These are phyloP conservation scores for Chernovozyma aurita DNA, from an alignment of 1,139 yeast genomes.

Conservation along the genomic window DNA sequence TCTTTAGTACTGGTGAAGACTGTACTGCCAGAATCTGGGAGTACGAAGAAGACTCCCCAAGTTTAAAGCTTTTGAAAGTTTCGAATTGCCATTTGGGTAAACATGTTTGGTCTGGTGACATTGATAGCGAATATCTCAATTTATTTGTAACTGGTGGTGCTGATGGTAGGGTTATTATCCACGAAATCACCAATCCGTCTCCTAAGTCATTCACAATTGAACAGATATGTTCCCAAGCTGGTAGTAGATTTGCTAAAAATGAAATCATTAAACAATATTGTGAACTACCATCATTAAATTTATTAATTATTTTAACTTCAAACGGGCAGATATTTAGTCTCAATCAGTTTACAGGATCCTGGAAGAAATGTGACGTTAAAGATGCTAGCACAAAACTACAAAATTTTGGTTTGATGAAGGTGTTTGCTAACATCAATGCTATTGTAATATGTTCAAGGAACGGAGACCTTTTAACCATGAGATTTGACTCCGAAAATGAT, in stretches of 20 bases:
- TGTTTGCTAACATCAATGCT: conserved; percentile 34
- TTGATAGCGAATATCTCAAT: conserved; percentile 34
- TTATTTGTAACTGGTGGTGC: conserved; percentile 81
- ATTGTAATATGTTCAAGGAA: conserved; percentile 48
- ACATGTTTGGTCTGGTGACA: conserved; percentile 81
- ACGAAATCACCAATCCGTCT: conserved; percentile 28
- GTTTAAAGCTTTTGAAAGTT: conserved; percentile 18
- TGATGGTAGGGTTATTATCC: conserved; percentile 72
- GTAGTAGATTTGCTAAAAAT: conserved; percentile 28
- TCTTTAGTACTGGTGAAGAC: conserved; percentile 80
- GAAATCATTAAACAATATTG: conserved; percentile 64
- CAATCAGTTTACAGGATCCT: conserved; percentile 13
- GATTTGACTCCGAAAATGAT: conserved; percentile 22
- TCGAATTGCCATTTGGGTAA: conserved; percentile 71
- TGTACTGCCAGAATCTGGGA: conserved; percentile 84
- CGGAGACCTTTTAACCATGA: conserved; percentile 48
- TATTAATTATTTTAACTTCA: conserved; percentile 57
- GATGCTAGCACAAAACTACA: conserved; percentile 23
- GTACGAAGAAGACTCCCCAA: conserved; percentile 21
- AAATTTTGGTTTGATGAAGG: conserved; percentile 50
- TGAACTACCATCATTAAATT: conserved; percentile 31
- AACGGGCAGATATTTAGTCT: conserved; percentile 49
- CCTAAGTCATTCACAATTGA: conserved; percentile 24
- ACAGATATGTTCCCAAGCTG: conserved; percentile 24
- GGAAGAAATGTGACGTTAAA: conserved; percentile 28